Percentiles rank a stretch among this genome's conserved stretches.
These are phyloP conservation scores for Apodospora peruviana DNA, from an alignment of 495 filamentous ascomycete species.

Conservation along the genomic window DNA sequence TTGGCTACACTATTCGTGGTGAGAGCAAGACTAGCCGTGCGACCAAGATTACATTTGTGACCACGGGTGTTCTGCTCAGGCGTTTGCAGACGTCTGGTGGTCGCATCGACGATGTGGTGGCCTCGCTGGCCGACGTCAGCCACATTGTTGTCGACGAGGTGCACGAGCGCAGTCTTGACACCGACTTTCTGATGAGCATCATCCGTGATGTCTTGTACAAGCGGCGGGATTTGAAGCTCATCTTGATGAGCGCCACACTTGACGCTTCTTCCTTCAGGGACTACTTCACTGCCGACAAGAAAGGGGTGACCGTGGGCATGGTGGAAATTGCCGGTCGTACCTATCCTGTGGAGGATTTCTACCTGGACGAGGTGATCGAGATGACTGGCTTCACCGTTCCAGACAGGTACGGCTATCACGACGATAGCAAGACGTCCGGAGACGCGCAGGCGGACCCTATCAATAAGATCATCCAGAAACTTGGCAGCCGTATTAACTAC, in stretches of 20 bases:
- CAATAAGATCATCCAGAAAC: conserved; percentile 60
- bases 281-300: conserved; percentile 65
- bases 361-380: conserved; percentile 81
- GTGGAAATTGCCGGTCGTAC: conserved; percentile 88
- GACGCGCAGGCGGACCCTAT: conserved; percentile 37
- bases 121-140: conserved; percentile 79
- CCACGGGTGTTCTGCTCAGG: conserved; percentile 90
- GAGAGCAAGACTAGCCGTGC: conserved; percentile 61
- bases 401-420: conserved; percentile 21
- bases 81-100: conserved; percentile 83
- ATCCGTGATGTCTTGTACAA: conserved; percentile 74
- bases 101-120: conserved; percentile 66
- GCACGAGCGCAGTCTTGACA: conserved; percentile 92
- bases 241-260: conserved; percentile 97
- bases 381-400: conserved; percentile 66
- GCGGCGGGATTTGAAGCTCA: conserved; percentile 79
- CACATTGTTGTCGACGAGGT: conserved; percentile 97
- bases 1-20: conserved; percentile 92
- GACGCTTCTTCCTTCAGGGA: conserved; percentile 80
- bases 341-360: conserved; percentile 83
- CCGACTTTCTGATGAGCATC: conserved; percentile 86
- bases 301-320: conserved; percentile 56
- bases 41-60: conserved; percentile 93
- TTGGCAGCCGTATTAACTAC: conserved; percentile 90
- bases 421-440: conserved; percentile 31